Base-by-base conservation (phyloP, 495 filamentous ascomycete genomes). In the Podospora australis region DNA sequence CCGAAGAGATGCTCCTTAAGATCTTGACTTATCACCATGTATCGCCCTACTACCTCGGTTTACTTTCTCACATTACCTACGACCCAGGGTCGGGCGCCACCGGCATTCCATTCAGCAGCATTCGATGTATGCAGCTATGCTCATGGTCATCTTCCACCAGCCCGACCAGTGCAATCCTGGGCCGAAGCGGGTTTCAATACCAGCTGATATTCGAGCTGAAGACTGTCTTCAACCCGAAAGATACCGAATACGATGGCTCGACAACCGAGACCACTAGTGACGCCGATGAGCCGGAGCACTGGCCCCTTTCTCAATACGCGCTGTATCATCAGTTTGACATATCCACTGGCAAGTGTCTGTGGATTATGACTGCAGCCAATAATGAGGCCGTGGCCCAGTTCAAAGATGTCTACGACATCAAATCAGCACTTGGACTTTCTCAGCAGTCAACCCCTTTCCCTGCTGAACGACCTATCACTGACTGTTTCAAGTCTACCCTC, bases 21-120 rank as follows among this genome's bases (percentile, higher is more conserved):
- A 42, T 55, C 30, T 34, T 55, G 7, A 50, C 52, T 6, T 55
- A 50, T 36, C 52, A 55, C 28, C 52, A 44, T 8, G 48, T 55
- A 9, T 50, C 52, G 10, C 46, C 52, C 2, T 19, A 20, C n/a
- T 50, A 45, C 19, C 47, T 55, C 19, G 36, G 35, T 42, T 50
- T 46, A 35, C 26, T 55, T 17, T 34, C 41, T 7, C 19, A 52
- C 19, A 26, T 46, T 21, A 10, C 32, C 30, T 34, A 36, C 30
- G 36, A 43, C 16, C 20, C 34, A 9, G 11, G 21, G 16, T 40
- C 32, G 9, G 29, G 34, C 36, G 22, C 28, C 10, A 22, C 24
- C 39, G 28, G 46, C 26, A 22, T 49, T 25, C 21, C 28, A 7
- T 55, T 50, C 24, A 35, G 46, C 36, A 47, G 52, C 8, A 50